Percentiles rank a stretch among this genome's conserved stretches.
These are phyloP conservation scores for Penicillium samsonianum DNA, from an alignment of 495 filamentous ascomycete genomes.

Conservation along the genomic window DNA sequence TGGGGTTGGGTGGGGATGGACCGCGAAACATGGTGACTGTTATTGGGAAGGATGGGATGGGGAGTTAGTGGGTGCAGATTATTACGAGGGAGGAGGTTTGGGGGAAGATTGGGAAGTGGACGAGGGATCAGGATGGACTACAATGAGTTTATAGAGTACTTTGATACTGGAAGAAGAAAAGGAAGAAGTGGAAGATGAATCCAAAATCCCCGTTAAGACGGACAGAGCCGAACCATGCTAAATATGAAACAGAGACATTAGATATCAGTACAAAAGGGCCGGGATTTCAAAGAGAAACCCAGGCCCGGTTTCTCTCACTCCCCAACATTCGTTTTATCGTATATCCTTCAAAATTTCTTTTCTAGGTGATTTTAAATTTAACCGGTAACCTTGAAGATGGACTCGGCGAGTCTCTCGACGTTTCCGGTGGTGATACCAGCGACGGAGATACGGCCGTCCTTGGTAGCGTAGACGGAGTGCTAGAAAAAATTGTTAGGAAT, in stretches of 20 bases:
- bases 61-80: no score
- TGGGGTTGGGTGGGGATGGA: no score
- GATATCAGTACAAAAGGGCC: conserved; percentile 36
- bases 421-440: conserved; percentile 94
- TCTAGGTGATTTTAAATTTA: conserved; percentile 35
- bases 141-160: neutral
- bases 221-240: conserved; percentile 32
- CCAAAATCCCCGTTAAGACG: conserved; percentile 33
- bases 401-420: conserved; percentile 88
- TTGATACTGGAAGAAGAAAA: neutral
- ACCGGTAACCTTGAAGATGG: conserved; percentile 89
- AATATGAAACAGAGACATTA: conserved; percentile 34
- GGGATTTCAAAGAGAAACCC: conserved; percentile 7
- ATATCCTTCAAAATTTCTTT: conserved; percentile 11
- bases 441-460: conserved; percentile 95
- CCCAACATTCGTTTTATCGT: conserved; percentile 16
- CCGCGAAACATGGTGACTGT: no score
- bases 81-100: no score
- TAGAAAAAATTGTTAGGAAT: conserved; percentile 31
- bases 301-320: conserved; percentile 19
- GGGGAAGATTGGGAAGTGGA: no score
- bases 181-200: conserved; percentile 13
- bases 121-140: neutral
- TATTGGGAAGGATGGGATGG: no score
- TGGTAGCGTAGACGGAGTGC: conserved; percentile 97